Percentiles rank a stretch among this genome's conserved stretches.
Conservation (phyloP, 2,329 filamentous ascomycete genomes). For the Fusarium sp. region DNA sequence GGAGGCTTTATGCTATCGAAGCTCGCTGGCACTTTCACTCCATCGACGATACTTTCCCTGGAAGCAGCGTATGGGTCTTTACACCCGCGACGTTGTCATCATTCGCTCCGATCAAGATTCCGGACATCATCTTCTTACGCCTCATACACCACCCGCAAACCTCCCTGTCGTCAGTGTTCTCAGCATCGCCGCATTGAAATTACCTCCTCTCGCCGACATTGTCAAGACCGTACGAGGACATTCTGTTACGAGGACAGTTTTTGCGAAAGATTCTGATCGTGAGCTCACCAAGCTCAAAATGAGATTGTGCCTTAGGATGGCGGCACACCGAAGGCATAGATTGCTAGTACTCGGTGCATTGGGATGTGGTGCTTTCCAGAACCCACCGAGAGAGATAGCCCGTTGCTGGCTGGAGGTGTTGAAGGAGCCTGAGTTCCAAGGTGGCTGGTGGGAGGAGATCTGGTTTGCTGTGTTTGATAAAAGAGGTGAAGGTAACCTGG, state of each 20-base stretch:
- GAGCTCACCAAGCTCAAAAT: slow-evolving; percentile 72
- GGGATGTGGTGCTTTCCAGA: slow-evolving; percentile 75
- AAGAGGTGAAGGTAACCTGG: slow-evolving; percentile 61
- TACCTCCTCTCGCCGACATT: slow-evolving; percentile 51
- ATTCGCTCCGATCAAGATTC: slow-evolving; percentile 63
- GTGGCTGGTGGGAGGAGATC: slow-evolving; percentile 72
- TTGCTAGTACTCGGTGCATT: slow-evolving; percentile 75
- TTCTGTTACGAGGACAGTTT: slow-evolving; percentile 52
- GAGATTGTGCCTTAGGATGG: slow-evolving; percentile 68
- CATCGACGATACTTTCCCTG: slow-evolving; percentile 65
- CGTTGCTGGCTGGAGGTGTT: slow-evolving; percentile 72
- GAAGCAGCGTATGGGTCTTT: slow-evolving; percentile 62
- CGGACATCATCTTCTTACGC: slow-evolving; percentile 60
- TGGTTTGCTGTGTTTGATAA: slow-evolving; percentile 71
- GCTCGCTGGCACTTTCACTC: slow-evolving; percentile 63
- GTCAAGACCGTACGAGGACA: slow-evolving; percentile 30
- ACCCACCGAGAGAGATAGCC: slow-evolving; percentile 72
- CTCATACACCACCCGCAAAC: slow-evolving; percentile 46
- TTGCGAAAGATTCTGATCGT: slow-evolving; percentile 58
- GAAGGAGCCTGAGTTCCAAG: slow-evolving; percentile 68
- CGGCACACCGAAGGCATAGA: slow-evolving; percentile 66
- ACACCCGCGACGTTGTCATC: slow-evolving; percentile 70
- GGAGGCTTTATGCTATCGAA: slow-evolving; percentile 75
- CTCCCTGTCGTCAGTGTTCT: slow-evolving; percentile 69
- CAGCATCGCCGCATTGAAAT: slow-evolving; percentile 67